phyloP scores from a whole-genome alignment of 768 basidiomycete species.

The Postia placenta region DNA sequence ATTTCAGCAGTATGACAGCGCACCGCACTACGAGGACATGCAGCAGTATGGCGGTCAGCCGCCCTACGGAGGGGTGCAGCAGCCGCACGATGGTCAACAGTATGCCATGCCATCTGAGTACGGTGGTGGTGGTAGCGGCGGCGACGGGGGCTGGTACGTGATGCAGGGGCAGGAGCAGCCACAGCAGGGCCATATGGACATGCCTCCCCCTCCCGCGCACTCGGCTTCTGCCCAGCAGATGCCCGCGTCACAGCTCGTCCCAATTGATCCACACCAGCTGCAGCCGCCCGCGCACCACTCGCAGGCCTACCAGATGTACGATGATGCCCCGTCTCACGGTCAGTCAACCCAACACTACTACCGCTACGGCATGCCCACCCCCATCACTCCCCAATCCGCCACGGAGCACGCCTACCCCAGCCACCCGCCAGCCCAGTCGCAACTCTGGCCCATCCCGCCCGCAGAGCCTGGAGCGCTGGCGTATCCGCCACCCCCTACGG shows the following conservation, averaged over 20 bases:
- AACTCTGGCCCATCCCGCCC: constrained; percentile 1
- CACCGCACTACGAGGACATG: background rate
- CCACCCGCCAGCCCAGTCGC: background rate
- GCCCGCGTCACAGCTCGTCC: constrained; percentile 1
- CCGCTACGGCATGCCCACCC: background rate
- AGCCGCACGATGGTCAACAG: too few species aligned
- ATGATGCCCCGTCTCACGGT: too few species aligned
- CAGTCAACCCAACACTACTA: too few species aligned
- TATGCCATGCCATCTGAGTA: background rate
- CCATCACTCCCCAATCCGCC: background rate
- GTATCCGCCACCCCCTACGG: constrained; percentile 1
- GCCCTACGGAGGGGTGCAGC: background rate
- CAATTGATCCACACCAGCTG: background rate
- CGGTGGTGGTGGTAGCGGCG: background rate
- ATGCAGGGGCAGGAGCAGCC: background rate
- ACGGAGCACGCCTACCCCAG: background rate
- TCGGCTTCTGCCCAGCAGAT: background rate
- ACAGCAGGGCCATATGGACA: background rate
- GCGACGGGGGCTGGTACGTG: background rate
- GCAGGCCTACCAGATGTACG: too few species aligned
- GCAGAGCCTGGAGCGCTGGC: too few species aligned
- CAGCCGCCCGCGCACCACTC: background rate
- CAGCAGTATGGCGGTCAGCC: too few species aligned
- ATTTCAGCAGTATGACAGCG: constrained; percentile 5
- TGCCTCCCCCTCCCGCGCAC: background rate